A percentile compares a stretch with the other conserved stretches of the same genome.
Conservation (phyloP, 2,329 filamentous ascomycete genomes). For the Torrubiellomyces zombiae region DNA sequence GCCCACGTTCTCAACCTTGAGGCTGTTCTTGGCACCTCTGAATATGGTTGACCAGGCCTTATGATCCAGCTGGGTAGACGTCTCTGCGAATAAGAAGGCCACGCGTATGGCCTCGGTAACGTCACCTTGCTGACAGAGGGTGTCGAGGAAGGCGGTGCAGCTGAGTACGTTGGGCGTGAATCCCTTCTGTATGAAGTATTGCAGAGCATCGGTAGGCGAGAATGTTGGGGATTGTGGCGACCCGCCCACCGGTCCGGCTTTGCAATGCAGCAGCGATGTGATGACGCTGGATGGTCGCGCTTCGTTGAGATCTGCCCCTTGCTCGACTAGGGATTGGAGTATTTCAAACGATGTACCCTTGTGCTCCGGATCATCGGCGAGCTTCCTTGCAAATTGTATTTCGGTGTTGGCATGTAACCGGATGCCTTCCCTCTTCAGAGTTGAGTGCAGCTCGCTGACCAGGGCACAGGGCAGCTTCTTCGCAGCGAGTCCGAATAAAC, state of each 20-base stretch:
- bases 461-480: slow-evolving; percentile 14
- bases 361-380: slow-evolving; percentile 22
- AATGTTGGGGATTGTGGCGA: slow-evolving; percentile 9
- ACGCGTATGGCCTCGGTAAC: slow-evolving; percentile 18
- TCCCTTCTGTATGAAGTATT: slow-evolving; percentile 38
- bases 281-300: slow-evolving; percentile 35
- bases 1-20: slow-evolving; percentile 35
- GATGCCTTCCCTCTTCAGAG: slow-evolving; percentile 13
- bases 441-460: slow-evolving; percentile 17
- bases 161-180: slow-evolving; percentile 44
- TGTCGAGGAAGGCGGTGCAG: slow-evolving; percentile 53
- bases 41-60: slow-evolving; percentile 56
- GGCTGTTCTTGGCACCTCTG: slow-evolving; percentile 45
- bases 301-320: slow-evolving; percentile 26
- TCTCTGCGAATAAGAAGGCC: slow-evolving; percentile 16
- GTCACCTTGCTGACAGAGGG: slow-evolving; percentile 40
- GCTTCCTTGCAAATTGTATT: slow-evolving; percentile 27
- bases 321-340: slow-evolving; percentile 17
- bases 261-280: slow-evolving; percentile 36
- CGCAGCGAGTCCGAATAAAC: slow-evolving; percentile 17
- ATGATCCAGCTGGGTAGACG: slow-evolving; percentile 42
- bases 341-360: slow-evolving; percentile 28
- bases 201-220: slow-evolving; percentile 14
- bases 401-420: slow-evolving; percentile 24
- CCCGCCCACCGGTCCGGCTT: slow-evolving; percentile 7